These are phyloP conservation scores for Ampelomyces quisqualis DNA, from an alignment of 2,329 filamentous ascomycete genomes.

Conservation along the genomic window DNA sequence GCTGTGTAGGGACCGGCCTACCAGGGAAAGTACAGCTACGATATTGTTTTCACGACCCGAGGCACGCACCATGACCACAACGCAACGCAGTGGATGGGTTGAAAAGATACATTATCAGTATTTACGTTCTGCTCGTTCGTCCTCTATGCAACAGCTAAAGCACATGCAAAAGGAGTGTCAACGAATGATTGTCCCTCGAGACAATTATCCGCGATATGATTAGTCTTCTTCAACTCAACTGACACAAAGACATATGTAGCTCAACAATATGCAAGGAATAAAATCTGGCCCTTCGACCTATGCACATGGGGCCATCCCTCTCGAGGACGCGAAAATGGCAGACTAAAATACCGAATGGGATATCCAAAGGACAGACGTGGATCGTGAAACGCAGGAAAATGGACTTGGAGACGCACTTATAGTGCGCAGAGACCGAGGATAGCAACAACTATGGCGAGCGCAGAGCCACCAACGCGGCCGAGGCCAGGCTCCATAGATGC, in stretches of 20 bases:
- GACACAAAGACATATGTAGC: constrained; percentile 1
- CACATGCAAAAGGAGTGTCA: not conserved
- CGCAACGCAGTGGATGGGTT: too few species aligned
- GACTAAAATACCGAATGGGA: constrained; percentile 3
- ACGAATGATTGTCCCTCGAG: not conserved
- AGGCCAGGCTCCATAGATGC: constrained; percentile 26
- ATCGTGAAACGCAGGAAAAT: constrained; percentile 5
- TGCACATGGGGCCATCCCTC: not conserved
- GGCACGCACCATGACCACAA: too few species aligned
- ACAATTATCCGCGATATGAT: not conserved
- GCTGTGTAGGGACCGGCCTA: too few species aligned
- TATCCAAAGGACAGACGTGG: constrained; percentile 8
- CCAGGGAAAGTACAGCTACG: too few species aligned
- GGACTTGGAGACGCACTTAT: constrained; percentile 10
- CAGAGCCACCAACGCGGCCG: constrained; percentile 33
- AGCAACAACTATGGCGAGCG: constrained; percentile 38
- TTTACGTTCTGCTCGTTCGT: not conserved
- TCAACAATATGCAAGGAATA: constrained; percentile 16
- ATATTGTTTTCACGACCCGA: too few species aligned
- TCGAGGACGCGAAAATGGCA: not conserved
- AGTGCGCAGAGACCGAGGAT: constrained; percentile 35
- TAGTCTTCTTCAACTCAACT: not conserved
- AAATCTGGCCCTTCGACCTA: constrained; percentile 3
- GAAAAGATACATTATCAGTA: not conserved
- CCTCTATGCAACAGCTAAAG: not conserved